A percentile compares a stretch with the other conserved stretches of the same genome.
phyloP scores from a whole-genome alignment of 345 rosid genomes.

The Arabis alpina region DNA sequence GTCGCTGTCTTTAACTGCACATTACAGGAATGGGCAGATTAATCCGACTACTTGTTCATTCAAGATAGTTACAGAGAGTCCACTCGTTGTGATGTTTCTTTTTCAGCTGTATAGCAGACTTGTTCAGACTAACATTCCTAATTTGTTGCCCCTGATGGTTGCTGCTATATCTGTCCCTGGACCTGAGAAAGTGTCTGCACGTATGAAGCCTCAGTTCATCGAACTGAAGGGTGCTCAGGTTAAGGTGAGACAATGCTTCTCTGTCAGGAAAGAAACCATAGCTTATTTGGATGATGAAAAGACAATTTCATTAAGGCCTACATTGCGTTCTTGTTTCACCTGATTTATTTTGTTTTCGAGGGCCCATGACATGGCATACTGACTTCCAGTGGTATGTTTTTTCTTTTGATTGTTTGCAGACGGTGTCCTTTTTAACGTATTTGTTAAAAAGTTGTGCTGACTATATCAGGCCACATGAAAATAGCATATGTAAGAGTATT shows the following conservation, averaged over 20 bases:
- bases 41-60: constrained; percentile 91
- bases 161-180: constrained; percentile 94
- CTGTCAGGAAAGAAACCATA: constrained; percentile 15
- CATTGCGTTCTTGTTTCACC: constrained; percentile 25
- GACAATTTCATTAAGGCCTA: constrained; percentile 4
- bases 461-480: constrained; percentile 94
- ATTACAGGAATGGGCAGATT: constrained; percentile 65
- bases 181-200: constrained; percentile 86
- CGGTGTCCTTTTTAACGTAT: constrained; percentile 94
- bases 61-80: constrained; percentile 96
- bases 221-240: constrained; percentile 98
- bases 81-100: constrained; percentile 96
- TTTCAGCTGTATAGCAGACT: constrained; percentile 90
- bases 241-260: constrained; percentile 67
- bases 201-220: constrained; percentile 75
- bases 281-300: constrained; percentile 6
- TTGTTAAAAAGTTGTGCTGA: constrained; percentile 94
- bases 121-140: constrained; percentile 92
- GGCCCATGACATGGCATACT: constrained; percentile 17
- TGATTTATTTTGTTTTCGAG: not conserved
- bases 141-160: constrained; percentile 92
- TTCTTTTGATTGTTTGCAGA: constrained; percentile 62
- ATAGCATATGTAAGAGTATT: constrained; percentile 95
- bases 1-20: constrained; percentile 30
- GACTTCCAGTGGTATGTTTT: constrained; percentile 28